Evolutionary conservation across 2,329 filamentous ascomycete genomes (phyloP).

Genomic region (Dothistroma septosporum): DNA sequence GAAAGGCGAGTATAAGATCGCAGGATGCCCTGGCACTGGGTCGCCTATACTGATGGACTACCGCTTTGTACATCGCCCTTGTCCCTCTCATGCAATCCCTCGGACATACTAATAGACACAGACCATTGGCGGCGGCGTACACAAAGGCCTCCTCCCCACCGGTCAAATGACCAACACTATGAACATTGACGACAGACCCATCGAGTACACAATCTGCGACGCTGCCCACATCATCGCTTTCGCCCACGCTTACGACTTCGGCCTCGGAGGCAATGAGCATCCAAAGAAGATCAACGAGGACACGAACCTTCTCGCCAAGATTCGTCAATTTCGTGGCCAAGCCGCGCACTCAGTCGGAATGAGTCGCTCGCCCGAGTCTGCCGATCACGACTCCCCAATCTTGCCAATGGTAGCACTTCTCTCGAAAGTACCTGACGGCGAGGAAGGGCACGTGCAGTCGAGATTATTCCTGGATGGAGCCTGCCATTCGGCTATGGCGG

Average conservation of each 20-base stretch:
- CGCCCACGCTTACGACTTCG: constrained; percentile 14
- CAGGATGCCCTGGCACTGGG: constrained; percentile 17
- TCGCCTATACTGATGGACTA: constrained; percentile 22
- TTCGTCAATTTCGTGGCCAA: constrained; percentile 16
- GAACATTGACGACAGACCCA: constrained; percentile 9
- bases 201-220: constrained; percentile 19
- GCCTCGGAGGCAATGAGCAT: constrained; percentile 14
- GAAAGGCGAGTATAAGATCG: constrained; percentile 16
- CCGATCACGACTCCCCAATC: constrained; percentile 17
- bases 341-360: constrained; percentile 15
- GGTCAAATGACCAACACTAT: constrained; percentile 12
- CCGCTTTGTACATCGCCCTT: constrained; percentile 4
- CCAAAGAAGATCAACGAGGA: constrained; percentile 16
- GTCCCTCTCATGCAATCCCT: neutral
- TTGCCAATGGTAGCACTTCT: constrained; percentile 19
- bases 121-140: constrained; percentile 16
- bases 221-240: constrained; percentile 20
- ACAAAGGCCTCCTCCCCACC: constrained; percentile 16
- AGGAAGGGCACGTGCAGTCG: constrained; percentile 14
- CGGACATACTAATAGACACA: neutral
- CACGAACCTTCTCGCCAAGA: constrained; percentile 6
- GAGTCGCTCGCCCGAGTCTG: constrained; percentile 14
- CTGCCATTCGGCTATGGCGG: constrained; percentile 20
- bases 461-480: constrained; percentile 18
- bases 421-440: constrained; percentile 6